A percentile compares a stretch with the other conserved stretches of the same genome.
Conservation (phyloP, 768 basidiomycete species). For the Russula vinacea region DNA sequence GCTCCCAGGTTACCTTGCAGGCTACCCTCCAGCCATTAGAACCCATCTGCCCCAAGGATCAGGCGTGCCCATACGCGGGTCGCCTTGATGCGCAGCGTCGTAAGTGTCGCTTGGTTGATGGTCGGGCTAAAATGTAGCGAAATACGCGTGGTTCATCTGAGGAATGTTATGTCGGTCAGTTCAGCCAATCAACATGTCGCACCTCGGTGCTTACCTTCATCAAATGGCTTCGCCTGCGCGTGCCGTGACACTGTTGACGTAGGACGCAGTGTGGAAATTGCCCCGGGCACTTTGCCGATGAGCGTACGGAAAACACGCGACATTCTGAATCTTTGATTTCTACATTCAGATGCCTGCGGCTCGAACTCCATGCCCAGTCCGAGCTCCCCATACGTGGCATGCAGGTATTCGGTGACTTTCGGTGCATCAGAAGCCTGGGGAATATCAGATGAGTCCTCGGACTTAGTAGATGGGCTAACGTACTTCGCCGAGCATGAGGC, state of each 20-base stretch:
- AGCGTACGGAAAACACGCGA: background rate
- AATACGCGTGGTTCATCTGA: background rate
- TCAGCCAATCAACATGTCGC: background rate
- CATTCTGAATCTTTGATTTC: background rate
- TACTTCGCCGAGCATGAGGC: constrained; percentile 16
- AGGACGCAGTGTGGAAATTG: background rate
- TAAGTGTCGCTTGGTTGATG: background rate
- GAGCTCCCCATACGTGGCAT: background rate
- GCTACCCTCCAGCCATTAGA: background rate
- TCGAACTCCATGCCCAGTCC: background rate
- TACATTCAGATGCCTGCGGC: background rate
- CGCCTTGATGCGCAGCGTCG: background rate
- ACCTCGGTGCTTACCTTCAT: background rate
- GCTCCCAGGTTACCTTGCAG: background rate
- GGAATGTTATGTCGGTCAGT: background rate
- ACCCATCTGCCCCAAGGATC: constrained; percentile 10
- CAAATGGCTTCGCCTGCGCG: background rate
- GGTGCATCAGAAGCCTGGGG: constrained; percentile 5
- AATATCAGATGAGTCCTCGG: background rate
- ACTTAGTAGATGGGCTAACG: background rate
- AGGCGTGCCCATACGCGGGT: background rate
- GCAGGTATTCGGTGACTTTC: constrained; percentile 4
- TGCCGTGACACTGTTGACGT: no score
- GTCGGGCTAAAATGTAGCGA: background rate
- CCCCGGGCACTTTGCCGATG: background rate